These are phyloP conservation scores for Jatropha multifida DNA, from an alignment of 441 rosid genomes.

Conservation along the genomic window DNA sequence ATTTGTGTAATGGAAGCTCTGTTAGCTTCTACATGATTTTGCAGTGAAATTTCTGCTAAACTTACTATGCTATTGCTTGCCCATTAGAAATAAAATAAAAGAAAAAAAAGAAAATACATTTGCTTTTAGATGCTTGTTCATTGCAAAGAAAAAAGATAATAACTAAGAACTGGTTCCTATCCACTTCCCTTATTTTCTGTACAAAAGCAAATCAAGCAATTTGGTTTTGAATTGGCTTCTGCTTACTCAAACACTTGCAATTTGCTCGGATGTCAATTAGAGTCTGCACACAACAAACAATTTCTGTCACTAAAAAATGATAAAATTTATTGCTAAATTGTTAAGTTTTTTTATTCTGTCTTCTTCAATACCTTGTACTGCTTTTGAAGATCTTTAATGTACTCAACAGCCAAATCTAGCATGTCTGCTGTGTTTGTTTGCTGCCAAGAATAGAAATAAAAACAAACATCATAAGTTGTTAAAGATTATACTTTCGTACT, in stretches of 20 bases:
- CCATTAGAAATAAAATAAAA: not conserved
- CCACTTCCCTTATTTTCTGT: constrained; percentile 25
- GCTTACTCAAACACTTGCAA: constrained; percentile 52
- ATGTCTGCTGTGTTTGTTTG: constrained; percentile 55
- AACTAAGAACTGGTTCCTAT: constrained; percentile 17
- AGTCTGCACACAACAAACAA: constrained; percentile 31
- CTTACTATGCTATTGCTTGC: not conserved
- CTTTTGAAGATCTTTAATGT: constrained; percentile 49
- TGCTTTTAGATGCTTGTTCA: constrained; percentile 7
- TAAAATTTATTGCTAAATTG: not conserved
- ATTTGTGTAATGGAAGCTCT: constrained; percentile 10
- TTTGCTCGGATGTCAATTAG: constrained; percentile 50
- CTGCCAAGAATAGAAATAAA: constrained; percentile 32
- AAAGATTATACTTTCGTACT: no score
- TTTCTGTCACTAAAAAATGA: not conserved
- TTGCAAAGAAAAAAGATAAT: constrained; percentile 6
- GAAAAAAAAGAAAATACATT: not conserved
- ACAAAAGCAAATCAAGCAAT: constrained; percentile 31
- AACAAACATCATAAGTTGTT: not conserved
- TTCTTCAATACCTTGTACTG: constrained; percentile 41
- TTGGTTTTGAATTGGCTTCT: constrained; percentile 33
- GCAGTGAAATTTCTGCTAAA: constrained; percentile 18
- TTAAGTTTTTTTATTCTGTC: not conserved
- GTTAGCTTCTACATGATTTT: constrained; percentile 19
- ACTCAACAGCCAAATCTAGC: constrained; percentile 50